These are phyloP conservation scores for Tinospora cordifolia DNA, from an alignment of 164 flowering plant species.

Conservation along the genomic window DNA sequence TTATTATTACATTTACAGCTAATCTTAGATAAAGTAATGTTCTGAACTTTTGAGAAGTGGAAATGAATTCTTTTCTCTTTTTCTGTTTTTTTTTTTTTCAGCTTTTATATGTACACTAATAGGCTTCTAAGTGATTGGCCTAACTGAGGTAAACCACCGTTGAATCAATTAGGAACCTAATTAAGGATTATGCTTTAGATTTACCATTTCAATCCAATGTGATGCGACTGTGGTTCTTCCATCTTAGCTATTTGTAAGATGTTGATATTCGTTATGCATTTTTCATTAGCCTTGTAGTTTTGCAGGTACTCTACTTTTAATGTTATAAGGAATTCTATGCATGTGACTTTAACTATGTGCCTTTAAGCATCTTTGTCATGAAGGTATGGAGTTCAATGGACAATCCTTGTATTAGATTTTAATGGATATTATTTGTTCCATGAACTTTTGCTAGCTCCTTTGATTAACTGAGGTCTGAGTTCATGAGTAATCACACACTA, in stretches of 20 bases:
- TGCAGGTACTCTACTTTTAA: slow-evolving; percentile 33
- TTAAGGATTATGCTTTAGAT: not conserved
- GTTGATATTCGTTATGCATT: no score
- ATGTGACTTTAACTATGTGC: slow-evolving; percentile 20
- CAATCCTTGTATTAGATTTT: slow-evolving; percentile 5
- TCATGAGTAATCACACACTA: no score
- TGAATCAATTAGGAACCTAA: no score
- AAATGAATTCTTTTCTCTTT: no score
- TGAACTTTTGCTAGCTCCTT: not conserved
- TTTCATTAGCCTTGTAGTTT: slow-evolving; percentile 27
- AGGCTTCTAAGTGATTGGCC: no score
- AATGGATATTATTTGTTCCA: not conserved
- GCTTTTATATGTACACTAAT: no score
- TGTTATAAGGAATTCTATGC: slow-evolving; percentile 20
- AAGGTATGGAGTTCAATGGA: slow-evolving; percentile 31
- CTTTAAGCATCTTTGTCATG: slow-evolving; percentile 18
- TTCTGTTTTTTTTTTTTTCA: no score
- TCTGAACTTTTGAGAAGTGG: no score
- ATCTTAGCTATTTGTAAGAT: not conserved
- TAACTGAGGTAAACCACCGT: no score
- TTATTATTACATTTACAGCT: no score
- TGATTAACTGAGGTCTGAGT: not conserved
- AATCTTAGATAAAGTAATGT: no score
- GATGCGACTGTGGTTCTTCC: not conserved
- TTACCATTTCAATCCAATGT: not conserved